Base-by-base conservation (phyloP, 495 filamentous ascomycete species). In the Pyrenopolyporus hunteri region DNA sequence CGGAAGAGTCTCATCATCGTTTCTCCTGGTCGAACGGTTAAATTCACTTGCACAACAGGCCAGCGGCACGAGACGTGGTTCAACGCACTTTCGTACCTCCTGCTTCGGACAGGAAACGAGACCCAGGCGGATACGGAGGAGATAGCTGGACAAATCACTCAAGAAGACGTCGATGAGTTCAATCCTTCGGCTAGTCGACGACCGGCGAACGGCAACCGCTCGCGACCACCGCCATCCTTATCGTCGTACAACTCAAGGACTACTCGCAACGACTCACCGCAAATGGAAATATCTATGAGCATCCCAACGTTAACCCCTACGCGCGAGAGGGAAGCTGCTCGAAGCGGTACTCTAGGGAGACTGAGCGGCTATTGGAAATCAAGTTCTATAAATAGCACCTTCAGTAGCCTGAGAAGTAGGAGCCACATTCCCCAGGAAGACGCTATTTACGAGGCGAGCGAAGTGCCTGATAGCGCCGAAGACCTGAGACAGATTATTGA, bases 41-140 rank as follows among this genome's bases (percentile, higher is more conserved):
- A 96, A 67, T 93, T 98, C 66, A 98, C 94, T 14, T 95, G 95
- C 48, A 87, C 90, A 23, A 98, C 94, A 6, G 88, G 91, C 13
- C 92, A 96, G 67, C 82, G 94, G 48, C 94, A 98, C 63, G 94
- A 98, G 73, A 98, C 93, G 3, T 98, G 94, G 94, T 98, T 94
- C 82, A 97, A 97, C 70, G 92, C 94, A 4, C 81, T 98, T 31
- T 95, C 92, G 2, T 98, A 98, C 69, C 84, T 98, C 9, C 82
- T 98, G 23, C 76, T 96, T 16, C 86, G 92, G 33, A 90, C 89
- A 10, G 78, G 80, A 17, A 73, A 84, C 37, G 83, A 88, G 26
- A 76, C 77, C 25, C 77, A 77, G 35, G 80, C 81, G 19, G 87
- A 88, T 39, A 73, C 79, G 1, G 83, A 85, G 36, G 83, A 84